These are phyloP conservation scores for Bigelowiella natans DNA, from an alignment of 78 protist species.

Conservation along the genomic window DNA sequence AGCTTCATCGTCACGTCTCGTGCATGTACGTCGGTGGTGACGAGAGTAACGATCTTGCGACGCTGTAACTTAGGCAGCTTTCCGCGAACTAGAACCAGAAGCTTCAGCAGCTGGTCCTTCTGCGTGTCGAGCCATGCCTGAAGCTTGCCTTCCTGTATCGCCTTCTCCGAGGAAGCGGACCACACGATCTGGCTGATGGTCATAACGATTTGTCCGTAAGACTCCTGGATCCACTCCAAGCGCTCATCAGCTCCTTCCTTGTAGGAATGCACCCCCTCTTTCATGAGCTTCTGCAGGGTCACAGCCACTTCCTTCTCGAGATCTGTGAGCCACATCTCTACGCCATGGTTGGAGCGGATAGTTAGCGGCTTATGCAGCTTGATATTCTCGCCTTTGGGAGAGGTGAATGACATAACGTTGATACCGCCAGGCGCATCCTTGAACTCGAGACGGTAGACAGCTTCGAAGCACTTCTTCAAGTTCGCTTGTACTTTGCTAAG, in stretches of 20 bases:
- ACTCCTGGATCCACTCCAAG: neutral
- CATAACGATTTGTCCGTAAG: neutral
- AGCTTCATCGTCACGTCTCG: conserved; percentile 58
- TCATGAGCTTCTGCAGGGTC: neutral
- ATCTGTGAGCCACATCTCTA: neutral
- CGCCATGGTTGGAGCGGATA: neutral
- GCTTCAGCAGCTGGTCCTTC: neutral
- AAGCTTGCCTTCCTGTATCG: neutral
- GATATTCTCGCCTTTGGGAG: neutral
- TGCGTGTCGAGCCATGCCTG: neutral
- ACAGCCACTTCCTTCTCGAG: neutral
- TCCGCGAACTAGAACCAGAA: conserved; percentile 28
- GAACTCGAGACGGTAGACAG: conserved; percentile 41
- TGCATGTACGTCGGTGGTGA: conserved; percentile 71
- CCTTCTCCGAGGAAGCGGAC: neutral
- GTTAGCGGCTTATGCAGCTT: neutral
- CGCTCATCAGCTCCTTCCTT: neutral
- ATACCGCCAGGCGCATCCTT: neutral
- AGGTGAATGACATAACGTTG: neutral
- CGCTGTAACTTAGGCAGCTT: conserved; percentile 45
- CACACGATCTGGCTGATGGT: neutral
- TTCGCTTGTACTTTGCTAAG: conserved; percentile 52
- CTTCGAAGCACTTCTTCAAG: conserved; percentile 69
- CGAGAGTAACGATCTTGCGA: conserved; percentile 46
- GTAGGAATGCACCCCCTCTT: neutral